Evolutionary conservation across 164 flowering plant genomes (phyloP).

Genomic region (Dillenia suffruticosa): DNA sequence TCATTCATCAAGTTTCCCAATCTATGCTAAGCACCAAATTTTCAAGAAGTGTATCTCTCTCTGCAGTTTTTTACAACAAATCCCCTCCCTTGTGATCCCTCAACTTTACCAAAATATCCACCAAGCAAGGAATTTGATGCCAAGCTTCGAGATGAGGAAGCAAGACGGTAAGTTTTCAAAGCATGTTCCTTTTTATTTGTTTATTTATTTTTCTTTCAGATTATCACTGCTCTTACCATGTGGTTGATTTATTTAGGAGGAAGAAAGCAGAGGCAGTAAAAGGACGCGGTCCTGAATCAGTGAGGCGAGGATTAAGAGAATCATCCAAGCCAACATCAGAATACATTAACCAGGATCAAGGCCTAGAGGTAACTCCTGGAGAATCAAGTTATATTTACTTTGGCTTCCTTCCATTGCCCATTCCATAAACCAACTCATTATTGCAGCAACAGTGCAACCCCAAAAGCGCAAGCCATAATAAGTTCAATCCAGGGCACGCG

Average conservation of each 20-base stretch:
- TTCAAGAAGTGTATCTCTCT: not conserved
- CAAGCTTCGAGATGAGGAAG: slow-evolving; percentile 48
- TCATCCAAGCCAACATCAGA: slow-evolving; percentile 32
- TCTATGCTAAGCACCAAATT: too few species aligned
- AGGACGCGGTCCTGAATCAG: slow-evolving; percentile 45
- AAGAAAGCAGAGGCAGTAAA: slow-evolving; percentile 34
- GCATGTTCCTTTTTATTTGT: not conserved
- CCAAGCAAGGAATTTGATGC: slow-evolving; percentile 64
- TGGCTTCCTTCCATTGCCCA: not conserved
- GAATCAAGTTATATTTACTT: not conserved
- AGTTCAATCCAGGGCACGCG: too few species aligned
- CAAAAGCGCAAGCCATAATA: too few species aligned
- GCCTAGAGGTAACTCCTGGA: not conserved
- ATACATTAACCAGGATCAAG: slow-evolving; percentile 23
- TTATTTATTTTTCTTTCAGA: not conserved
- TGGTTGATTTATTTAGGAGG: slow-evolving; percentile 19
- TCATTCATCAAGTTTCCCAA: too few species aligned
- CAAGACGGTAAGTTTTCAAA: slow-evolving; percentile 35
- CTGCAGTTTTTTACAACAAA: slow-evolving; percentile 46
- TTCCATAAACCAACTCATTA: not conserved
- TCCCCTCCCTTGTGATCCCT: slow-evolving; percentile 60
- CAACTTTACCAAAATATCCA: slow-evolving; percentile 52
- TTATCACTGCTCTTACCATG: not conserved
- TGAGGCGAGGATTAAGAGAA: slow-evolving; percentile 31
- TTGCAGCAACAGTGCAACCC: not conserved